Percentiles rank a stretch among this genome's conserved stretches.
These are phyloP conservation scores for Nepenthes alata DNA, from an alignment of 179 eudicot species.

Conservation along the genomic window DNA sequence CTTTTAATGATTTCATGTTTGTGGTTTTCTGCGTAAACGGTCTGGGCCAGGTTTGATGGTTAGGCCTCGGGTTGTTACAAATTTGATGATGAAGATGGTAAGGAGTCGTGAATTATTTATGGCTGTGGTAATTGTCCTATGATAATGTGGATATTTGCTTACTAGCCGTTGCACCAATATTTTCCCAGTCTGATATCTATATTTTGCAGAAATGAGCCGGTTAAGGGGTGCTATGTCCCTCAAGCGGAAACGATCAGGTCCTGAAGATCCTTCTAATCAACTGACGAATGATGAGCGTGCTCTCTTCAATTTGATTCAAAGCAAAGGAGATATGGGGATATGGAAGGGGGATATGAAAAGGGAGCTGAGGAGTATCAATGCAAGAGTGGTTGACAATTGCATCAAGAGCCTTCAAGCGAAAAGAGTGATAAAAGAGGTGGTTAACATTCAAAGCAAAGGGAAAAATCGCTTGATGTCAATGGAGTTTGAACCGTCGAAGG, in stretches of 20 bases:
- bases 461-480: conserved; percentile 44
- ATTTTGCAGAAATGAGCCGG: neutral
- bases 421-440: conserved; percentile 47
- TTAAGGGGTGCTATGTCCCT: neutral
- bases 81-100: too few species aligned
- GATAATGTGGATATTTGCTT: too few species aligned
- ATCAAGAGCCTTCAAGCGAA: conserved; percentile 30
- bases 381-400: conserved; percentile 17
- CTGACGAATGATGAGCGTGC: conserved; percentile 21
- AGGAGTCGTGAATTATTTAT: too few species aligned
- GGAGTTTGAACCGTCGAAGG: conserved; percentile 56
- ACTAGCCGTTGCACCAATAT: too few species aligned
- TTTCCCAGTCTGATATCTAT: too few species aligned
- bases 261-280: conserved; percentile 8
- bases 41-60: too few species aligned
- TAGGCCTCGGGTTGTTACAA: too few species aligned
- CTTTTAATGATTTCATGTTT: too few species aligned
- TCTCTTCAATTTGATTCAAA: conserved; percentile 29
- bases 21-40: too few species aligned
- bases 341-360: conserved; percentile 26
- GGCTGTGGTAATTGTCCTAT: too few species aligned
- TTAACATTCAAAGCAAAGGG: conserved; percentile 34
- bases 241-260: conserved; percentile 34
- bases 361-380: conserved; percentile 11
- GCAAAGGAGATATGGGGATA: conserved; percentile 43